phyloP scores from a whole-genome alignment of 2,329 filamentous ascomycete species.

The Microdochium trichocladiopsis region DNA sequence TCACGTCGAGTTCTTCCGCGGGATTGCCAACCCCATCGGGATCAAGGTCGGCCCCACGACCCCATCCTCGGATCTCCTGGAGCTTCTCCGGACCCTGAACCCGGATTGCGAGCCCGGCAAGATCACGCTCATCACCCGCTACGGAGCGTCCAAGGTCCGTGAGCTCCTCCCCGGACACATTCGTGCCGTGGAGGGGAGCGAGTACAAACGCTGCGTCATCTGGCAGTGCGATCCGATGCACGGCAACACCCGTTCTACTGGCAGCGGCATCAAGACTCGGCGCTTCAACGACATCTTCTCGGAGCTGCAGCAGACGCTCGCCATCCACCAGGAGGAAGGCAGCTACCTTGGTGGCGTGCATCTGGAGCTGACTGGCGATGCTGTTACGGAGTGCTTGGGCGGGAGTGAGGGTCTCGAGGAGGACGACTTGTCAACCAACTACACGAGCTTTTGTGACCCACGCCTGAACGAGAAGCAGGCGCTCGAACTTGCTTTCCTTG shows the following conservation, averaged over 20 bases:
- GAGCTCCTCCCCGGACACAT: conserved; percentile 78
- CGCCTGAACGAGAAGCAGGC: conserved; percentile 96
- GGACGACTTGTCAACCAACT: conserved; percentile 82
- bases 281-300: conserved; percentile 85
- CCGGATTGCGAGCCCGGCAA: conserved; percentile 78
- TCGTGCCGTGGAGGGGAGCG: conserved; percentile 75
- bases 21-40: conserved; percentile 91
- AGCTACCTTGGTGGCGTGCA: conserved; percentile 92
- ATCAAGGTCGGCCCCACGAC: conserved; percentile 94
- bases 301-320: conserved; percentile 76
- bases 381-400: conserved; percentile 91
- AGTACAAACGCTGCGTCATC: conserved; percentile 60
- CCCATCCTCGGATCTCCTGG: conserved; percentile 65
- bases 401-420: conserved; percentile 83
- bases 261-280: conserved; percentile 80
- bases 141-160: conserved; percentile 73
- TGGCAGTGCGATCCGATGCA: conserved; percentile 99
- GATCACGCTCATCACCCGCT: conserved; percentile 92
- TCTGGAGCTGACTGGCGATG: conserved; percentile 89
- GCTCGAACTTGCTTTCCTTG: conserved; percentile 85
- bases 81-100: conserved; percentile 79
- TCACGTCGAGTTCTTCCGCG: conserved; percentile 96
- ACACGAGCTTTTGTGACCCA: conserved; percentile 94
- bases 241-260: conserved; percentile 66
- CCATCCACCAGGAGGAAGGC: conserved; percentile 74